Evolutionary conservation across 2,329 filamentous ascomycete genomes (phyloP).

Genomic region (Pyrenochaeta sp.): DNA sequence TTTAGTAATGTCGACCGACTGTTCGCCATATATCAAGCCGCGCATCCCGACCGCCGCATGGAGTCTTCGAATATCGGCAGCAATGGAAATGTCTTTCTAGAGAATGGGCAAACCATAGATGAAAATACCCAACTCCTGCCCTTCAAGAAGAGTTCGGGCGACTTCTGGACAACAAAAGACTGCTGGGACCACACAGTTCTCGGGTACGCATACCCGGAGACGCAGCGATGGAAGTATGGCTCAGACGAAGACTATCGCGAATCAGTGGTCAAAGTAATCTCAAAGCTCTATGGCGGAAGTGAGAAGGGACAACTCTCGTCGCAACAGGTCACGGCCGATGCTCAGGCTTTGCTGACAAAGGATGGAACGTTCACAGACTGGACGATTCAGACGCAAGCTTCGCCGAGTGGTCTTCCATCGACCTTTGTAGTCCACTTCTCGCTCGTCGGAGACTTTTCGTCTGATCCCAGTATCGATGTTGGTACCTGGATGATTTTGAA

Average conservation of each 20-base stretch:
- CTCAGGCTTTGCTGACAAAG: background rate
- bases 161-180: slow-evolving; percentile 43
- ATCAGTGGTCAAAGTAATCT: slow-evolving; percentile 22
- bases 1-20: slow-evolving; percentile 46
- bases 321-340: background rate
- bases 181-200: slow-evolving; percentile 33
- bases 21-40: slow-evolving; percentile 78
- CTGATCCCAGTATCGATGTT: slow-evolving; percentile 22
- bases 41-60: slow-evolving; percentile 74
- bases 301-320: slow-evolving; percentile 7
- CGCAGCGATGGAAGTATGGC: slow-evolving; percentile 34
- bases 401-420: slow-evolving; percentile 10
- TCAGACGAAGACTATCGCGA: slow-evolving; percentile 17
- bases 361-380: slow-evolving; percentile 34
- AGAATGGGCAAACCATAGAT: slow-evolving; percentile 53
- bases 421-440: slow-evolving; percentile 36
- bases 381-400: slow-evolving; percentile 27
- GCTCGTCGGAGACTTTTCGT: slow-evolving; percentile 24
- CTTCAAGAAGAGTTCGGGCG: slow-evolving; percentile 31
- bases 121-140: slow-evolving; percentile 55
- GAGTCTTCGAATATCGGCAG: slow-evolving; percentile 51
- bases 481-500: slow-evolving; percentile 39
- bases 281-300: slow-evolving; percentile 33
- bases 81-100: slow-evolving; percentile 50
- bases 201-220: slow-evolving; percentile 48